Evolutionary conservation across 495 filamentous ascomycete species (phyloP), one percentile per base, ranked within the genome.

Genomic region (Letharia columbiana): DNA sequence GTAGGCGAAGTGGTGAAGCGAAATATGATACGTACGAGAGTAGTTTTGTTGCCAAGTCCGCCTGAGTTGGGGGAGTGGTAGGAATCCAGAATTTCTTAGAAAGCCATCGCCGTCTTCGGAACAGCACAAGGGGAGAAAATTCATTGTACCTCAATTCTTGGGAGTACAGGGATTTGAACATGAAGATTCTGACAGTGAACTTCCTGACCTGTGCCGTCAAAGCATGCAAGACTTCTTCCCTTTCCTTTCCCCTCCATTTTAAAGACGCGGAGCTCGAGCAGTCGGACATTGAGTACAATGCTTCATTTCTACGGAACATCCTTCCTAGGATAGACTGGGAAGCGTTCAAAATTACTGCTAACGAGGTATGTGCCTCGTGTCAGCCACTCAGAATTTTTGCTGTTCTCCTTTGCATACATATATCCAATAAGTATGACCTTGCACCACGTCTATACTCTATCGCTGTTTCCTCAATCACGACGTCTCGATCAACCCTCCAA

Each of bases 131-230:
- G 0, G 12, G 7, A 28, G 28, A 33, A 31, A 28, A 0, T 28
- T 28, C 23, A 54, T 54, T 31, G 28, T 54, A 31, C 10, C 49
- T 52, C 11, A 23, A n/a, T 28, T 9, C 4, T 3, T 12, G 9
- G n/a, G n/a, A 31, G 10, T 12, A 31, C 23, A 28, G 10, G 6
- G 23, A 11, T 40, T 58, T 50, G 45, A 61, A 10, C 63, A 97
- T 99, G 94, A 99, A 98, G 77, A 79, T 99, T 67, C 84, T 99
- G 57, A 98, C 92, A 59, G 88, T 93, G 70, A 98, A 98, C 77
- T 99, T 98, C 76, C 82, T 99, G 71, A 92, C 91, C 66, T 99
- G 94, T 82, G 92, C 94, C 31, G 88, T 96, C 71, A 96, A 96
- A 77, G 77, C 89, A 45, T 99, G 94, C 87, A 96, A 96, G 77